A percentile compares a stretch with the other conserved stretches of the same genome.
phyloP scores from a whole-genome alignment of 1,284 basidiomycete species.

The Sparassis latifolia region DNA sequence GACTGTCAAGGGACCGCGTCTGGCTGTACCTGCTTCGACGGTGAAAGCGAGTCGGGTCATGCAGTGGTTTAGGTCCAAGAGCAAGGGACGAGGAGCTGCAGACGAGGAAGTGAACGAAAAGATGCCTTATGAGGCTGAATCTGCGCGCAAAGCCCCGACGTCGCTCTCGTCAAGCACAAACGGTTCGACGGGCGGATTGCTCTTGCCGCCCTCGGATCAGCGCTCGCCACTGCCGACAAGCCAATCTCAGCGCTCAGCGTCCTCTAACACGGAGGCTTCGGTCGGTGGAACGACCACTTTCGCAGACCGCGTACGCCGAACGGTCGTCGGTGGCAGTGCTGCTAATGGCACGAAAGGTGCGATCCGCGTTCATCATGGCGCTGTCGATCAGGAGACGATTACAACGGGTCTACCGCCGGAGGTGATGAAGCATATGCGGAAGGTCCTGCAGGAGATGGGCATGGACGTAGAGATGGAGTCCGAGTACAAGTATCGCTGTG shows the following conservation, averaged over 20 bases:
- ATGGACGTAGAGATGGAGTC: conserved; percentile 84
- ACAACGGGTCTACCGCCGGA: conserved; percentile 81
- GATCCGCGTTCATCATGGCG: conserved; percentile 84
- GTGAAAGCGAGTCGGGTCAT: conserved; percentile 74
- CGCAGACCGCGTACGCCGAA: conserved; percentile 33
- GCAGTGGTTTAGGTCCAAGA: conserved; percentile 75
- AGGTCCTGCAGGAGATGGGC: conserved; percentile 84
- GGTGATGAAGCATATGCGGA: conserved; percentile 81
- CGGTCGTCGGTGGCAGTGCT: conserved; percentile 14
- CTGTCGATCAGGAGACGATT: conserved; percentile 89
- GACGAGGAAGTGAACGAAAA: conserved; percentile 27
- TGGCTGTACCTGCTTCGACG: conserved; percentile 55
- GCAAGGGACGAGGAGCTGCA: conserved; percentile 39
- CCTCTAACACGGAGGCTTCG: conserved; percentile 34
- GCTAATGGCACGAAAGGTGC: conserved; percentile 36
- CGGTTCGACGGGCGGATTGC: conserved; percentile 15
- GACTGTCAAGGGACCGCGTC: conserved; percentile 14
- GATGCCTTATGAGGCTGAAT: conserved; percentile 6
- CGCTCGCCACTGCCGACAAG: conserved; percentile 18
- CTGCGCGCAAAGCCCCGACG: conserved; percentile 11
- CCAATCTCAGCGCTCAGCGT: conserved; percentile 37
- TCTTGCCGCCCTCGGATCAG: conserved; percentile 20
- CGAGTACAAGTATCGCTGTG: conserved; percentile 84
- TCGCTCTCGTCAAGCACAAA: conserved; percentile 29
- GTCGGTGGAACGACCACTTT: conserved; percentile 32